Evolutionary conservation across 2,329 filamentous ascomycete genomes (phyloP).

Genomic region (Aspergillus quadrilineatus): DNA sequence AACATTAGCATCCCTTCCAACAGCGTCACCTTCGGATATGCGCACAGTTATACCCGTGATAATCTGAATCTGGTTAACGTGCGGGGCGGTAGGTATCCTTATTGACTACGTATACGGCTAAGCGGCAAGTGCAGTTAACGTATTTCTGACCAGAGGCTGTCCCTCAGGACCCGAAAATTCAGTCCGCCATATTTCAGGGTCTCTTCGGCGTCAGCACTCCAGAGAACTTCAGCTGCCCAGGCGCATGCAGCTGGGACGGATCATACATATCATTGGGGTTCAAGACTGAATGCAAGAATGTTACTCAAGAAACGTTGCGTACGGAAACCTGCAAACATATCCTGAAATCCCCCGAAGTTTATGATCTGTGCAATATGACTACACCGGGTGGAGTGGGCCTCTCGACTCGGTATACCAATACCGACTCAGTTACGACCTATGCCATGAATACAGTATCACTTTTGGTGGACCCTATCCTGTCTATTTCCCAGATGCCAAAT

Average conservation of each 20-base stretch:
- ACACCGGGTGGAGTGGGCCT: conserved; percentile 14
- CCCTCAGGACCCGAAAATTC: conserved; percentile 16
- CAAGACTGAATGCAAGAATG: conserved; percentile 15
- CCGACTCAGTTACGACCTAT: conserved; percentile 11
- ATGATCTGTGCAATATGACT: conserved; percentile 16
- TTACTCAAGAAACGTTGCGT: conserved; percentile 18
- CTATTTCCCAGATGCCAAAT: neutral
- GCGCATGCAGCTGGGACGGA: conserved; percentile 15
- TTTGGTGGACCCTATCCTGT: neutral
- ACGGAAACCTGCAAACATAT: conserved; percentile 10
- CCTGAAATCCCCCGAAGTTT: neutral
- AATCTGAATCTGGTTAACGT: no score
- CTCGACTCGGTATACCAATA: neutral
- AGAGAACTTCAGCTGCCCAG: conserved; percentile 17
- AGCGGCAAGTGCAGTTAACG: neutral
- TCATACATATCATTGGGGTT: conserved; percentile 20
- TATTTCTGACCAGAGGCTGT: neutral
- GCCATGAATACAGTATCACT: conserved; percentile 12
- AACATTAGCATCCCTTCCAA: conserved; percentile 4
- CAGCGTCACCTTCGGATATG: conserved; percentile 12
- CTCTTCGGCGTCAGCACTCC: conserved; percentile 13
- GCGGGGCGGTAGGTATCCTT: conserved; percentile 10
- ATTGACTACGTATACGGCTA: neutral
- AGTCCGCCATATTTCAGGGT: conserved; percentile 17
- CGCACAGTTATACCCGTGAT: conserved; percentile 15